Evolutionary conservation across 2,329 filamentous ascomycete genomes (phyloP).

Genomic region (Fusarium setosum): DNA sequence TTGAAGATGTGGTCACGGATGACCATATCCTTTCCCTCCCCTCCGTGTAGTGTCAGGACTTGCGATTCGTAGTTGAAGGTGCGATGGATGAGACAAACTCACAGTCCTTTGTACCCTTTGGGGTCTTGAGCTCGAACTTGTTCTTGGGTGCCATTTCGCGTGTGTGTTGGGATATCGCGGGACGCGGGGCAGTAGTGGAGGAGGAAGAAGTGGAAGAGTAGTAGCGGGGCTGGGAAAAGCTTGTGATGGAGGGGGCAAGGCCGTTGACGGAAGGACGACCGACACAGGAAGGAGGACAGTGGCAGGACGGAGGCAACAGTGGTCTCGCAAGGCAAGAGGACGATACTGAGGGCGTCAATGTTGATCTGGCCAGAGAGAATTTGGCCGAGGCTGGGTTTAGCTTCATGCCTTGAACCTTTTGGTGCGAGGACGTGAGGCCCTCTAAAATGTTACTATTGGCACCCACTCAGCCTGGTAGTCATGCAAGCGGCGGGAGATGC

Average conservation of each 20-base stretch:
- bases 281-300: conserved; percentile 14
- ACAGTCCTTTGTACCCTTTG: conserved; percentile 93
- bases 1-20: conserved; percentile 84
- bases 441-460: conserved; percentile 23
- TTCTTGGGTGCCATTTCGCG: conserved; percentile 45
- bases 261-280: conserved; percentile 13
- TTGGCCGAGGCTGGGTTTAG: conserved; percentile 37
- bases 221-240: conserved; percentile 40
- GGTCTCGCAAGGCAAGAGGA: conserved; percentile 16
- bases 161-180: conserved; percentile 27
- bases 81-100: conserved; percentile 15
- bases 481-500: conserved; percentile 34
- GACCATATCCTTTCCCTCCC: conserved; percentile 81
- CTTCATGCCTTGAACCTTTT: conserved; percentile 39
- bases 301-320: conserved; percentile 3
- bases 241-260: conserved; percentile 34
- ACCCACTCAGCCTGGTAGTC: conserved; percentile 31
- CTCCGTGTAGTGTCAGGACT: conserved; percentile 32
- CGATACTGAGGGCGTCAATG: conserved; percentile 25
- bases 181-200: conserved; percentile 39
- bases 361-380: conserved; percentile 35
- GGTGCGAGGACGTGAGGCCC: conserved; percentile 32
- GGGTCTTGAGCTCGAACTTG: conserved; percentile 75
- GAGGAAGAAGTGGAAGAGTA: conserved; percentile 27
- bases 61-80: background rate